phyloP scores from a whole-genome alignment of 441 rosid species.

The Pelargonium citronellum region DNA sequence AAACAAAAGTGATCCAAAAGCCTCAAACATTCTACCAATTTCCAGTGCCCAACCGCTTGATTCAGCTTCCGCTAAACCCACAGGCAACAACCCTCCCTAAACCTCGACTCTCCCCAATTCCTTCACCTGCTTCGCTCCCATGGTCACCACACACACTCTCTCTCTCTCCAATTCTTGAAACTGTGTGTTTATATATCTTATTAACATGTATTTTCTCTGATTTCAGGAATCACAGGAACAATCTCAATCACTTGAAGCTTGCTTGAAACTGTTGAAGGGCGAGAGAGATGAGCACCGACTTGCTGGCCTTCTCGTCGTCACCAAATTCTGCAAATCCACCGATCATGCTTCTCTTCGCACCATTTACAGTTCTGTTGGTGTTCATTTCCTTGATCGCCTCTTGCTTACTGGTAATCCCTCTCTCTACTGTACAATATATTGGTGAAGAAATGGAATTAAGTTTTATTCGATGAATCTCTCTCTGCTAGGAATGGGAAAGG shows the following conservation, averaged over 20 bases:
- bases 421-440: no score
- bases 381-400: conserved; percentile 67
- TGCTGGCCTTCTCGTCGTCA: conserved; percentile 83
- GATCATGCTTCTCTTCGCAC: conserved; percentile 49
- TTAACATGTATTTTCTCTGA: background rate
- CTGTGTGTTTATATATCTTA: background rate
- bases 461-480: background rate
- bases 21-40: no score
- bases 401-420: conserved; percentile 52
- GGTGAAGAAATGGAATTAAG: no score
- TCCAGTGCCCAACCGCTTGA: no score
- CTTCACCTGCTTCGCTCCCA: background rate
- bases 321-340: conserved; percentile 62
- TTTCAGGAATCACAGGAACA: conserved; percentile 31
- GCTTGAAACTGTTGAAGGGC: conserved; percentile 71
- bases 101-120: background rate
- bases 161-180: background rate
- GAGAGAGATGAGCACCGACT: conserved; percentile 89
- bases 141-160: background rate
- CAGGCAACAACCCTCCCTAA: no score
- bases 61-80: no score
- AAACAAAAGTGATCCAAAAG: no score
- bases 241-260: conserved; percentile 57
- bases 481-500: conserved; percentile 41
- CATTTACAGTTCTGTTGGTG: conserved; percentile 62